These are phyloP conservation scores for Microcyclosporella mali DNA, from an alignment of 2,329 filamentous ascomycete species.

Conservation along the genomic window DNA sequence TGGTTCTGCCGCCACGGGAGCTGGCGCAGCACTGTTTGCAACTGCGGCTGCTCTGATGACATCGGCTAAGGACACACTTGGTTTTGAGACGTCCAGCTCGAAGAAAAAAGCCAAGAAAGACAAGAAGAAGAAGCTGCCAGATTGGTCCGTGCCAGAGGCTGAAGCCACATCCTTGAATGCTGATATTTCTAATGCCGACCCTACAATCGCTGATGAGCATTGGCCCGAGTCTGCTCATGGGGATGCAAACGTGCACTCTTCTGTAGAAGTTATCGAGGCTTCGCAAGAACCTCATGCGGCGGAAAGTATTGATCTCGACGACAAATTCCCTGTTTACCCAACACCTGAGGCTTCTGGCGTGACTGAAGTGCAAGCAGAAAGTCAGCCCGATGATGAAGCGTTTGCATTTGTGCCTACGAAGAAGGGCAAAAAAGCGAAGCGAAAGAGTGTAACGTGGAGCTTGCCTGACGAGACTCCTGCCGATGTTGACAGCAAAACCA, in stretches of 20 bases:
- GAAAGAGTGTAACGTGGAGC: no score
- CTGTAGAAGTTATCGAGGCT: no score
- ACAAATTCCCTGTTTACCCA: no score
- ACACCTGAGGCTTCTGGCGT: no score
- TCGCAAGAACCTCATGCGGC: neutral
- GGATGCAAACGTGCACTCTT: no score
- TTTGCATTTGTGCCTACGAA: conserved; percentile 6
- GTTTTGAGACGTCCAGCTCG: neutral
- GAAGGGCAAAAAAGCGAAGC: conserved; percentile 25
- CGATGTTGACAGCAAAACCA: neutral
- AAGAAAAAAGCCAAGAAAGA: conserved; percentile 37
- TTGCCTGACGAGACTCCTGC: no score
- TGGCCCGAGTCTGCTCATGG: no score
- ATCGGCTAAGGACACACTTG: neutral
- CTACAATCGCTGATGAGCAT: no score
- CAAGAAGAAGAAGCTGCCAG: conserved; percentile 29
- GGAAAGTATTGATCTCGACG: no score
- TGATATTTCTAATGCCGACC: no score
- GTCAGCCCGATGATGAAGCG: no score
- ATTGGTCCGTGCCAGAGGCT: conserved; percentile 4
- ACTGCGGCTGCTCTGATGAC: neutral
- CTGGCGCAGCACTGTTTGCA: neutral
- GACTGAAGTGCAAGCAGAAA: no score
- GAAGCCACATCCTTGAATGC: neutral
- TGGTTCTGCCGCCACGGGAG: neutral